Evolutionary conservation across 108 stramenopile genomes (phyloP).

Genomic region (Cyclotella kingstonii): DNA sequence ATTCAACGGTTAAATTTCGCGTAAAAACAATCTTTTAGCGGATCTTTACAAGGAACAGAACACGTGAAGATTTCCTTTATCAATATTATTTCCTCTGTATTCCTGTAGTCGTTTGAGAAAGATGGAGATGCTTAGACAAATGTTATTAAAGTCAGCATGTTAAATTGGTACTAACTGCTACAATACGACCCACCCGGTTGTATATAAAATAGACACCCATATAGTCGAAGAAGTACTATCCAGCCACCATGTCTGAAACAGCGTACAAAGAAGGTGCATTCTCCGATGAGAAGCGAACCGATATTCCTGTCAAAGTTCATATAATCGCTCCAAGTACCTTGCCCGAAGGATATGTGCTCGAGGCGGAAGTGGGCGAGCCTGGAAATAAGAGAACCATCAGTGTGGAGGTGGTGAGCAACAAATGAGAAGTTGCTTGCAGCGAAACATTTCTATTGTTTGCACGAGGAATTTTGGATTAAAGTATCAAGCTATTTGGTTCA

Average conservation of each 20-base stretch:
- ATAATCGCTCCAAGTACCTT: constrained; percentile 74
- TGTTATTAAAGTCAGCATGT: no score
- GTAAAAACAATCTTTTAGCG: no score
- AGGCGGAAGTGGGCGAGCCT: constrained; percentile 66
- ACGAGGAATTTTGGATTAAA: background rate
- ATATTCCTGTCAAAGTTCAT: constrained; percentile 44
- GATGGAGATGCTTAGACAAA: no score
- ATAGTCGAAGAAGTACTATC: no score
- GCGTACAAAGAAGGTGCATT: constrained; percentile 39
- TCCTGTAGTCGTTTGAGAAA: no score
- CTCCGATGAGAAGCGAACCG: constrained; percentile 5
- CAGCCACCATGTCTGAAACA: constrained; percentile 11
- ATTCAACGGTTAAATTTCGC: no score
- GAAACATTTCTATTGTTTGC: background rate
- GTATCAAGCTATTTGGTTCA: background rate
- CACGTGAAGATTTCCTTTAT: no score
- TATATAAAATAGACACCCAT: no score
- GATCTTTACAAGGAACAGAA: no score
- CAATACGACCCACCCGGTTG: no score
- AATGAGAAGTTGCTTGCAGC: background rate
- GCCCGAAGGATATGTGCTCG: constrained; percentile 79
- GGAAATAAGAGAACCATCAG: constrained; percentile 33
- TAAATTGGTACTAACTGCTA: no score
- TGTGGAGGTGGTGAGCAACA: constrained; percentile 44
- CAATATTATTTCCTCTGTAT: no score